Evolutionary conservation across 2,329 filamentous ascomycete species (phyloP), one percentile per base, ranked within the genome.

Genomic region (Ascocoryne sarcoides): DNA sequence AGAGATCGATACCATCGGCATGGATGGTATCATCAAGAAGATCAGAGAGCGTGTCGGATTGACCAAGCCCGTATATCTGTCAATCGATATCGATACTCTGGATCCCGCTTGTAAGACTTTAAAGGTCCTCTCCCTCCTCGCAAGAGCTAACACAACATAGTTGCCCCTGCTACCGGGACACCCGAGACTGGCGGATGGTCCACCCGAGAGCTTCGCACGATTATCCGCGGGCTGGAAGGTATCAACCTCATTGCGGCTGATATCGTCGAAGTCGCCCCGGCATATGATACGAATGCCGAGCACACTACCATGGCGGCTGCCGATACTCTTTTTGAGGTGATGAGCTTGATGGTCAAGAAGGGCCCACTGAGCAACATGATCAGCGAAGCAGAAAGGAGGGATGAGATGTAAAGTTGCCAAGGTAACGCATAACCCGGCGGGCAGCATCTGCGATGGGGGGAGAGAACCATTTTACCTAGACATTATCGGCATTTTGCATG

Each of bases 81-180:
- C 77, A 5, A 80, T 93, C 34, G 88, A 95, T 57, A 94, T 94
- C 53, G 87, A 94, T 57, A 88, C 85, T 0, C 68, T 94, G 3
- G 87, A 94, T 58, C 87, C 88, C 5, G 84, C 84, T 4, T 90
- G 73, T 77, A 60, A 60, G 71, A 32, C 12, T 37, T 32, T n/a
- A n/a, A n/a, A n/a, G n/a, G n/a, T 14, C 26, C 14, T 23, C 10
- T n/a, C 5, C 5, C 14, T 34, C 32, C 32, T 12, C 4, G 12
- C 16, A 29, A 17, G 12, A 36, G 12, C 42, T 56, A 21, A 57
- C 37, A 20, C 16, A 17, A 5, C 17, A 29, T 32, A 73, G 70
- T 85, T 51, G 82, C 82, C 0, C 82, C 82, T 10, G 82, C 79
- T 0, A 86, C 82, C 0, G 82, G 82, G 7, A 86, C 82, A 0